Conservation (phyloP, 371 early-diverging fungal genomes). For the Apophysomyces elegans region DNA sequence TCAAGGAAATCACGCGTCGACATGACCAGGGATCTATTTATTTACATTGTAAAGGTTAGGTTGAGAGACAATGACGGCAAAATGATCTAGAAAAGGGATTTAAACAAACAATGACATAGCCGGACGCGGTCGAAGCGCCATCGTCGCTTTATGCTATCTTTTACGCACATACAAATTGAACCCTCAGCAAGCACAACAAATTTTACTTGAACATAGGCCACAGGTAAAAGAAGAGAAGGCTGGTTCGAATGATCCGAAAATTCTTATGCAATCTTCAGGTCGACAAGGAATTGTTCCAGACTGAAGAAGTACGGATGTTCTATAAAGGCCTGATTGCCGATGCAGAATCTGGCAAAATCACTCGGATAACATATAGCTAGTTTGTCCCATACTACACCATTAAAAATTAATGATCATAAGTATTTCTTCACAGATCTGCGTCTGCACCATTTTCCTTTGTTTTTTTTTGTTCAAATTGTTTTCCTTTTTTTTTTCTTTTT, state of each 20-base stretch:
- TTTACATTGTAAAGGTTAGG: constrained; percentile 51
- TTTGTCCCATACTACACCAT: not conserved
- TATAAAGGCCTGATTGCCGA: constrained; percentile 41
- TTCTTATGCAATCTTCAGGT: constrained; percentile 20
- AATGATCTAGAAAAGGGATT: not conserved
- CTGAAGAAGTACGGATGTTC: constrained; percentile 38
- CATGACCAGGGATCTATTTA: constrained; percentile 29
- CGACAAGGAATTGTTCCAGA: constrained; percentile 41
- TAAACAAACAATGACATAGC: constrained; percentile 22
- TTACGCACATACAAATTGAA: constrained; percentile 35
- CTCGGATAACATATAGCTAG: constrained; percentile 23
- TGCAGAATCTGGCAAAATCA: constrained; percentile 34
- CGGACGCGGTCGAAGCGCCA: constrained; percentile 52
- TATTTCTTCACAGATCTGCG: not conserved
- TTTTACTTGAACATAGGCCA: constrained; percentile 34
- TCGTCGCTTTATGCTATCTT: constrained; percentile 47
- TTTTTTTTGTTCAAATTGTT: not conserved
- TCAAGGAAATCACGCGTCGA: constrained; percentile 22
- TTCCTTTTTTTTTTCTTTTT: constrained; percentile 11
- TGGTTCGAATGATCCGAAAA: not conserved
- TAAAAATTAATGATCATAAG: not conserved
- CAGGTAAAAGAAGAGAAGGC: constrained; percentile 28
- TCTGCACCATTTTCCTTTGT: not conserved
- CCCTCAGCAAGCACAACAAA: constrained; percentile 31
- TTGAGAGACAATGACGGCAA: not conserved